phyloP scores from a whole-genome alignment of 176 grass and related monocot species.

The Miscanthus lutarioriparius region DNA sequence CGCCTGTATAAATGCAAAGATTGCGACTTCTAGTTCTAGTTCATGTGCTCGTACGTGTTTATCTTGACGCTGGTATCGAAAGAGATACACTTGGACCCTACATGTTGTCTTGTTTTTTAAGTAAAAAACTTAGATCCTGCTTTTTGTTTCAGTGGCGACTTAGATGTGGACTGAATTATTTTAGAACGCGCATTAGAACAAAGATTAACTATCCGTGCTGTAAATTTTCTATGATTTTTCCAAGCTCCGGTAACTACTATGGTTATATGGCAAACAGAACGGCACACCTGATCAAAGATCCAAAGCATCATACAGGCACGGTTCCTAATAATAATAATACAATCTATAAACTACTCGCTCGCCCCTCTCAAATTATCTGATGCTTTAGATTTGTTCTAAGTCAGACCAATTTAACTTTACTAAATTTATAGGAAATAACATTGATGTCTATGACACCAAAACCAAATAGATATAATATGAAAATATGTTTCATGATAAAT shows the following conservation, averaged over 20 bases:
- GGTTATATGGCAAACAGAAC: not conserved
- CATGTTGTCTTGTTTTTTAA: not conserved
- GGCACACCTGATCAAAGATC: not conserved
- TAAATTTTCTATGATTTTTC: not conserved
- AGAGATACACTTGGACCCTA: not conserved
- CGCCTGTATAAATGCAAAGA: too few relatives aligned
- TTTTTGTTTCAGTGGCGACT: not conserved
- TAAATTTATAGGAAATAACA: not conserved
- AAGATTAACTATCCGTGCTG: not conserved
- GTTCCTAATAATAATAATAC: not conserved
- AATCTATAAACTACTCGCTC: not conserved
- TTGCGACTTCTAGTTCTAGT: not conserved
- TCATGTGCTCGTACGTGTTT: not conserved
- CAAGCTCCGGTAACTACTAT: not conserved
- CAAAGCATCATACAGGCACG: not conserved
- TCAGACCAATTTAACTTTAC: not conserved
- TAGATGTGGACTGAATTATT: not conserved
- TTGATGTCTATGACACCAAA: not conserved
- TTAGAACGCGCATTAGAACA: not conserved
- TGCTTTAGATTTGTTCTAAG: not conserved
- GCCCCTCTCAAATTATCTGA: too few relatives aligned
- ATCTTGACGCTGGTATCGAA: not conserved
- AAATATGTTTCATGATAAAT: too few relatives aligned
- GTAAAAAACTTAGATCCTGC: not conserved
- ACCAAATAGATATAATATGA: not conserved